Evolutionary conservation across 305 asterid species (phyloP).

Genomic region (Withania somnifera): DNA sequence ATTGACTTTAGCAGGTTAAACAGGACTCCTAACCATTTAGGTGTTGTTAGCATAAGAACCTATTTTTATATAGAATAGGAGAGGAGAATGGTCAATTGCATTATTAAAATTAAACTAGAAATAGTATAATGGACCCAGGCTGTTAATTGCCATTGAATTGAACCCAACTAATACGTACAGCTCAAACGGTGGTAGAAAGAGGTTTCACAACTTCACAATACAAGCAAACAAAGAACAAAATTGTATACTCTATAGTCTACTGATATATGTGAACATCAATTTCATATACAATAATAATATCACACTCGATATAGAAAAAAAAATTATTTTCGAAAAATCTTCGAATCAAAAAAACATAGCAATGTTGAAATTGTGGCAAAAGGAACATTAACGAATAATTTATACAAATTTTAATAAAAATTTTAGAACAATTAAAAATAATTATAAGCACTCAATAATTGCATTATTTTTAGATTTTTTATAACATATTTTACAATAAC

Average conservation of each 20-base stretch:
- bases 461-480: neutral
- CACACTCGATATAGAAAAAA: too few relatives aligned
- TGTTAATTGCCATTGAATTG: slow-evolving; percentile 10
- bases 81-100: neutral
- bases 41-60: neutral
- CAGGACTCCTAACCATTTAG: neutral
- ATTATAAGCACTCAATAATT: neutral
- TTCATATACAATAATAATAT: too few relatives aligned
- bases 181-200: neutral
- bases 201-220: neutral
- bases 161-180: slow-evolving; percentile 11
- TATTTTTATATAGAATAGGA: neutral
- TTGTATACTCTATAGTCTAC: too few relatives aligned
- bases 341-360: too few relatives aligned
- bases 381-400: neutral
- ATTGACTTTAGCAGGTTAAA: neutral
- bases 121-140: slow-evolving; percentile 23
- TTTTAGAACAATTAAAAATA: neutral
- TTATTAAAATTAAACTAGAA: neutral
- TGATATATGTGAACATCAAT: too few relatives aligned
- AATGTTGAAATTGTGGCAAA: too few relatives aligned
- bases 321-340: too few relatives aligned
- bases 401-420: neutral
- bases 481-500: too few relatives aligned
- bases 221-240: neutral